Percentiles rank a stretch among this genome's conserved stretches.
Conservation (phyloP, 164 flowering plant genomes). For the Kingdonia uniflora region DNA sequence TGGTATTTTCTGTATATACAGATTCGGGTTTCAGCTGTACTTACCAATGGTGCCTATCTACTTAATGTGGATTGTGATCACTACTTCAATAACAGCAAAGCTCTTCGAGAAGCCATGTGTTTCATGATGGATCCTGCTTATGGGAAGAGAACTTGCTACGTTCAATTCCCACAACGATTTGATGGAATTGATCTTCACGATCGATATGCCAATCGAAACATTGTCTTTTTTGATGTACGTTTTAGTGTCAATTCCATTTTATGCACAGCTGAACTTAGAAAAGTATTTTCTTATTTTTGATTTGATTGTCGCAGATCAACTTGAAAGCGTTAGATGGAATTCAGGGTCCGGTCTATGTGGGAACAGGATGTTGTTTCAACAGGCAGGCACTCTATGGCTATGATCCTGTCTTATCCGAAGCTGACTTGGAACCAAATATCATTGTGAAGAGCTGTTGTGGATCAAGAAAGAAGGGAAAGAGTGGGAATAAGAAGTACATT, state of each 20-base stretch:
- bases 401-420: constrained; percentile 88
- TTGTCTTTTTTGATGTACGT: constrained; percentile 90
- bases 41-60: constrained; percentile 94
- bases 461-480: constrained; percentile 68
- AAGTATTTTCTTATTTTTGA: neutral
- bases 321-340: constrained; percentile 95
- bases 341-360: constrained; percentile 98
- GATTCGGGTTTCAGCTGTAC: constrained; percentile 97
- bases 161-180: constrained; percentile 95
- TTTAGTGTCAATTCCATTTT: neutral
- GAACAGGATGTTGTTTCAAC: constrained; percentile 97
- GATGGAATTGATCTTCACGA: constrained; percentile 98
- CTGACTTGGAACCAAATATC: constrained; percentile 87
- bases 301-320: constrained; percentile 54
- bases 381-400: constrained; percentile 97
- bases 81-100: constrained; percentile 98
- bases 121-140: constrained; percentile 92
- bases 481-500: constrained; percentile 52
- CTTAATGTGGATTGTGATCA: constrained; percentile 99
- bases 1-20: constrained; percentile 18
- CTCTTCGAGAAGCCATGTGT: constrained; percentile 97
- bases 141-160: constrained; percentile 91
- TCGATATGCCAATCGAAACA: constrained; percentile 97
- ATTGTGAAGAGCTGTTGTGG: constrained; percentile 89
- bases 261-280: neutral